Conservation (phyloP, 345 rosid genomes). For the Salix udensis region DNA sequence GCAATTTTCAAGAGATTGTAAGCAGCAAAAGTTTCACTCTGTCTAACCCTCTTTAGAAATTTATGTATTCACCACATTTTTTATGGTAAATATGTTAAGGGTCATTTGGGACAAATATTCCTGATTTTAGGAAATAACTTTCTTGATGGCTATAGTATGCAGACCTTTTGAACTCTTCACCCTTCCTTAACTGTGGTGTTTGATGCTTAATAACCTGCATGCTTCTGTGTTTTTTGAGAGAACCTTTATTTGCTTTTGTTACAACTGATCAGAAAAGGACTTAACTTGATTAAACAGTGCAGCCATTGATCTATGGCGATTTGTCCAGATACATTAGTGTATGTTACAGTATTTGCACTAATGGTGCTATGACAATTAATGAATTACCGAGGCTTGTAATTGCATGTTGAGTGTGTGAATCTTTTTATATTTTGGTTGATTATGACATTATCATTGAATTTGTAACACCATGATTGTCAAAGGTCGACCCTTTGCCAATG, state of each 20-base stretch:
- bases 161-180: neutral
- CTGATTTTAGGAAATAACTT: neutral
- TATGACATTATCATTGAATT: neutral
- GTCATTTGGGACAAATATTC: neutral
- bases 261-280: neutral
- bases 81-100: neutral
- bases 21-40: neutral
- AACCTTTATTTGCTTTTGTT: neutral
- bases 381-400: neutral
- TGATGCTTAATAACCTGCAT: neutral
- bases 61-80: neutral
- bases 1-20: neutral
- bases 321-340: neutral
- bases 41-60: neutral
- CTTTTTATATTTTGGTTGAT: neutral
- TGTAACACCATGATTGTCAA: neutral
- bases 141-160: neutral
- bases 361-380: neutral
- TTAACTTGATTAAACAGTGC: neutral
- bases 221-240: neutral
- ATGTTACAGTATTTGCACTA: neutral
- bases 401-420: neutral
- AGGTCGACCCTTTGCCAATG: neutral
- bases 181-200: neutral
- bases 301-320: neutral